phyloP scores from a whole-genome alignment of 1,284 basidiomycete species.

The Heterobasidion occidentale region DNA sequence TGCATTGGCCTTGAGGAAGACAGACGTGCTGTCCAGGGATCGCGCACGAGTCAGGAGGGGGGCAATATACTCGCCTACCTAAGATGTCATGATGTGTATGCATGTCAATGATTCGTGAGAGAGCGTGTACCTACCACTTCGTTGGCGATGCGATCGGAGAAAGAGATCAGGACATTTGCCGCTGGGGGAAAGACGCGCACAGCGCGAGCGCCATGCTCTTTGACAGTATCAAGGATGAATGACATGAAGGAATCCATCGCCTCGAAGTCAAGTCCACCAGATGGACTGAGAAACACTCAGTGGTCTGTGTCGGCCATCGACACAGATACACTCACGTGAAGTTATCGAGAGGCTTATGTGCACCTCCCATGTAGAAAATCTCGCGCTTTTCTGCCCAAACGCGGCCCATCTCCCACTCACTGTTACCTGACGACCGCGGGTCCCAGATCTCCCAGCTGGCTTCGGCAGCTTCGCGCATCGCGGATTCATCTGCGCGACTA shows the following conservation, averaged over 20 bases:
- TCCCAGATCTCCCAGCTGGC: conserved; percentile 77
- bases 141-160: conserved; percentile 67
- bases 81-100: background rate
- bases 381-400: conserved; percentile 93
- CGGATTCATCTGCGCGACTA: conserved; percentile 55
- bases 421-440: conserved; percentile 10
- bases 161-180: conserved; percentile 65
- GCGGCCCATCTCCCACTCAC: conserved; percentile 88
- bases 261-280: conserved; percentile 71
- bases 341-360: conserved; percentile 79
- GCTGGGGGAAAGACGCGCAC: conserved; percentile 80
- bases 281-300: conserved; percentile 20
- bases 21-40: conserved; percentile 54
- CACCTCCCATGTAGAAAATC: conserved; percentile 82
- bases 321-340: conserved; percentile 54
- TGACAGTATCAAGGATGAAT: conserved; percentile 56
- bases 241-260: conserved; percentile 91
- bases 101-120: conserved; percentile 1
- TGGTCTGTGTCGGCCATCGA: background rate
- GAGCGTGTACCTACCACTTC: conserved; percentile 56
- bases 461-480: conserved; percentile 73
- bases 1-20: conserved; percentile 81
- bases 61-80: conserved; percentile 86
- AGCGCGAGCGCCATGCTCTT: conserved; percentile 73
- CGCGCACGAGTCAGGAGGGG: conserved; percentile 74